phyloP scores from a whole-genome alignment of 805 yeast species.

The Suhomyces prunicola region DNA sequence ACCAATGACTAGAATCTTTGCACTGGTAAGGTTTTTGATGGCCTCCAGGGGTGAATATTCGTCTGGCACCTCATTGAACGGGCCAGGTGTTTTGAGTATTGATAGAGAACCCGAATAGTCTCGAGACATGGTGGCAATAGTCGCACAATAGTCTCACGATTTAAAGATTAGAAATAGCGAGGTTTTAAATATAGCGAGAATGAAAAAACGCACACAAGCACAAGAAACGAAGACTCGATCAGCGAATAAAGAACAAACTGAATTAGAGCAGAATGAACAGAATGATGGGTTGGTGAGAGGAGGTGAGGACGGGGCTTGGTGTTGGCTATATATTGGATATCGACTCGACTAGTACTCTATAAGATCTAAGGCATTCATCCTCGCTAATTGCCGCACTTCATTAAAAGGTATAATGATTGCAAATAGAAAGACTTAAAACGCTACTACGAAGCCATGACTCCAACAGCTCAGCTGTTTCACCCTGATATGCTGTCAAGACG shows the following conservation, averaged over 20 bases:
- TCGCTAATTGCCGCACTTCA: not conserved
- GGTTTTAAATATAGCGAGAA: not conserved
- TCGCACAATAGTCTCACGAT: no score
- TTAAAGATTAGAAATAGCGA: not conserved
- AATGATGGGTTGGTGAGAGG: not conserved
- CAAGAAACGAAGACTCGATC: not conserved
- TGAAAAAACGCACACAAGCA: not conserved
- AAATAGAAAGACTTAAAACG: no score
- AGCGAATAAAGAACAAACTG: no score
- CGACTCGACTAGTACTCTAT: not conserved
- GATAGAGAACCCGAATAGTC: constrained; percentile 15
- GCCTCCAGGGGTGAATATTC: constrained; percentile 28
- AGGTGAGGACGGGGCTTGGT: not conserved
- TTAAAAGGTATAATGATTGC: not conserved
- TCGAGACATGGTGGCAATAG: not conserved
- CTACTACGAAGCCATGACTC: no score
- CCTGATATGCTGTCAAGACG: no score
- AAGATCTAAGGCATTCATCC: no score
- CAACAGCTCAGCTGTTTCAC: no score
- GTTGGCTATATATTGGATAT: no score
- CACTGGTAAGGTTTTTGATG: constrained; percentile 15
- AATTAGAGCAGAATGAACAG: no score
- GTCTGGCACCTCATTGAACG: constrained; percentile 38
- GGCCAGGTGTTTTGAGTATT: constrained; percentile 29
- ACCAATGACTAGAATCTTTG: constrained; percentile 51